Evolutionary conservation across 352 stramenopile genomes (phyloP), one percentile per base, ranked within the genome.

Genomic region (Globisporangium abappressorium): DNA sequence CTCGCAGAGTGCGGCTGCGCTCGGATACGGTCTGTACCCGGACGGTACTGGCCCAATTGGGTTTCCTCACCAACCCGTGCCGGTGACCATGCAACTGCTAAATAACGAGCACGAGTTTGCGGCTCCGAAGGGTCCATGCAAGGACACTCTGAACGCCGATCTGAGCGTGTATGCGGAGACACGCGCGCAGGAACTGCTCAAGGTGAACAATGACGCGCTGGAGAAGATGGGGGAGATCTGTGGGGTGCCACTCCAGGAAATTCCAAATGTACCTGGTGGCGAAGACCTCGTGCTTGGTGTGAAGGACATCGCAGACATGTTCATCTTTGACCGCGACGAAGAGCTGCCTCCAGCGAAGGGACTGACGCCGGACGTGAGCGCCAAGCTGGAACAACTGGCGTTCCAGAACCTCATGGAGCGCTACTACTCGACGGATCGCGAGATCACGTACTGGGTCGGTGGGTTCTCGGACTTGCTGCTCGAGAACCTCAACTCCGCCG

Each of bases 381-480:
- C 71, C 14, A 61, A 87, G 34, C 69, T 94, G 22, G 82, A 93
- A 68, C 70, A 87, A 47, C 70, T 94, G 38, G 84, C 85, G 46
- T 93, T 94, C 71, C 85, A 78, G 11, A 91, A 92, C 71, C 84
- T 94, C 59, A 93, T 94, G 87, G 87, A 94, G 69, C 73, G 87
- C 54, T 94, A 94, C 70, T 94, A 92, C 74, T 81, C 82, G 24
- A 92, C 87, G 22, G 81, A 90, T 26, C 84, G 84, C 41, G 77
- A 81, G 64, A 80, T 94, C 67, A 94, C 87, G 56, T 94, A 94
- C 78, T 94, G 87, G 87, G 83, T 90, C 51, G 87, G 84, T 46
- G 87, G 84, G 18, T 94, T 94, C 70, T 71, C 74, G 0, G 76
- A 90, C 24, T 68, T 94, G 62, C 71, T 94, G 58, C 66, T 94